phyloP scores from a whole-genome alignment of 2,329 filamentous ascomycete species.

The Cytospora paraplurivora region DNA sequence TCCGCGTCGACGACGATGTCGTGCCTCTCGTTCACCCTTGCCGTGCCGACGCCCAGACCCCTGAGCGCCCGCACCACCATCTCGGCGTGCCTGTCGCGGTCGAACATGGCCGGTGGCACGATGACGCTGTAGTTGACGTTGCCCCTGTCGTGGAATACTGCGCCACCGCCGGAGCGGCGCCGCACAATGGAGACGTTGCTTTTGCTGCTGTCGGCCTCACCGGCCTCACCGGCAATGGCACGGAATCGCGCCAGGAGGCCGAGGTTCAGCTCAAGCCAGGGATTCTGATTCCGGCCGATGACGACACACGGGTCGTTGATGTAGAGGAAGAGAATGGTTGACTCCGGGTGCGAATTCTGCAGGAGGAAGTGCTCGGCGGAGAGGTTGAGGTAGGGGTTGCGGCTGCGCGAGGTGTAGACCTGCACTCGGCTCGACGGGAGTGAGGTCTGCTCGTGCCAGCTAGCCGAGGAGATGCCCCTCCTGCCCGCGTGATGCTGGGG shows the following conservation, averaged over 20 bases:
- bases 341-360: constrained; percentile 69
- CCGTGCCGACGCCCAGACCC: constrained; percentile 57
- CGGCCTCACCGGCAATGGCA: constrained; percentile 21
- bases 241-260: constrained; percentile 50
- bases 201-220: constrained; percentile 22
- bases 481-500: background rate
- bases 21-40: constrained; percentile 84
- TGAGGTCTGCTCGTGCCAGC: constrained; percentile 34
- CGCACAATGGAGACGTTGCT: constrained; percentile 66
- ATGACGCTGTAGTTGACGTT: constrained; percentile 97
- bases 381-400: constrained; percentile 84
- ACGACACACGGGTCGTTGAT: constrained; percentile 85
- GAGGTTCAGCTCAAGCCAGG: constrained; percentile 89
- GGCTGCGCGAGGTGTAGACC: constrained; percentile 70
- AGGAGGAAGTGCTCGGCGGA: constrained; percentile 92
- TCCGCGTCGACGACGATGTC: constrained; percentile 77
- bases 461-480: background rate
- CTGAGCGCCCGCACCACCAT: constrained; percentile 88
- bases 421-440: constrained; percentile 56
- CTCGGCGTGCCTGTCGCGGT: constrained; percentile 82
- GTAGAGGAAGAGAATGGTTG: constrained; percentile 83
- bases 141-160: constrained; percentile 90
- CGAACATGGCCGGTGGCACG: constrained; percentile 73
- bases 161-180: constrained; percentile 83
- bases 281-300: constrained; percentile 95